Base-by-base conservation (phyloP, 129 eudicot genomes). In the Flaveria trinervia region DNA sequence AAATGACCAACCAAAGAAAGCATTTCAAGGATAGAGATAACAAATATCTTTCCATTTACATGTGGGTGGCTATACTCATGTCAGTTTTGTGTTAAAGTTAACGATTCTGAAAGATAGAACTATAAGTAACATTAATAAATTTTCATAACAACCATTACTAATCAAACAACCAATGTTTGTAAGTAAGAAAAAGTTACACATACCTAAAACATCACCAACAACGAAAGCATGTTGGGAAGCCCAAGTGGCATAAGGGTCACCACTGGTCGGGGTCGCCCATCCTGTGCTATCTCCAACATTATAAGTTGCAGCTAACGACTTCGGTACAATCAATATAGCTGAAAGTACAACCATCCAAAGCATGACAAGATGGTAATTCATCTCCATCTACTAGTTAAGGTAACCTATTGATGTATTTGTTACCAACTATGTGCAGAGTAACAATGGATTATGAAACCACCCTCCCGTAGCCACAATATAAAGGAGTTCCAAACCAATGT, bases 171-270 rank as follows among this genome's bases (percentile, higher is more conserved):
- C 39, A 4, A 33, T 33, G 39, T 33, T 33, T 33, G 39, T 33
- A 44, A 44, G 49, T 44, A 44, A 8, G 49, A 11, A 0, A 44
- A 44, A 9, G 6, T 2, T 44, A 26, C 13, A 11, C 25, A 41
- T 74, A 85, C 88, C 86, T 52, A 85, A 68, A 75, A 70, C 39
- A 66, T 81, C 88, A 33, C 82, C 84, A 5, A 65, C 78, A 18
- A 30, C 46, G 22, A 72, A 82, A 4, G 64, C 71, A 5, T 79
- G 85, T 51, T 70, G 81, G 59, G 86, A 65, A 70, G 86, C 86
- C 86, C 84, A 86, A 48, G 75, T 45, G 51, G 82, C 49, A 26
- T 75, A 82, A 18, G 67, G 30, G 30, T 72, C 62, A 4, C 70
- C 76, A 26, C 81, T 20, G 8, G 51, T 62, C 22, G 86, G 84